phyloP scores from a whole-genome alignment of 2,329 filamentous ascomycete genomes.

The Tolypocladium ovalisporum region DNA sequence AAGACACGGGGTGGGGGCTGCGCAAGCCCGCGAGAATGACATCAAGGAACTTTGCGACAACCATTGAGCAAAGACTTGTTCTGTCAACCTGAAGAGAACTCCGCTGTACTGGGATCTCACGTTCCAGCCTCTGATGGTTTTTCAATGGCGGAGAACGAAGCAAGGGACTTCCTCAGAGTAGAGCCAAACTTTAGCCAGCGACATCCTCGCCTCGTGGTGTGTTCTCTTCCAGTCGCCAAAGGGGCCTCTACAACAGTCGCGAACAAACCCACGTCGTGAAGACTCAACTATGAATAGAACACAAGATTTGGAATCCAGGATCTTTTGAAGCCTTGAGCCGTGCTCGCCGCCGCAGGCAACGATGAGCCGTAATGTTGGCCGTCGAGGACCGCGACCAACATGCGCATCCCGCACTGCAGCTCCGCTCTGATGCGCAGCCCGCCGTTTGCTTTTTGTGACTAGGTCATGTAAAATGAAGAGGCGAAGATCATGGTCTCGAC shows the following conservation, averaged over 20 bases:
- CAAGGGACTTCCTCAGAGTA: too few relatives aligned
- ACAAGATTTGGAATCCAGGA: not conserved
- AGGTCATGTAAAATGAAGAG: not conserved
- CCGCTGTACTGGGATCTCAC: not conserved
- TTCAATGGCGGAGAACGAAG: too few relatives aligned
- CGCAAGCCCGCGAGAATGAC: not conserved
- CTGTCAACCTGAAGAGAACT: not conserved
- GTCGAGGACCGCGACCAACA: not conserved
- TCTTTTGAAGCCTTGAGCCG: too few relatives aligned
- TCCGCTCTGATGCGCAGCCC: not conserved
- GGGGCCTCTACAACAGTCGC: not conserved
- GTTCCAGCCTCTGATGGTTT: not conserved
- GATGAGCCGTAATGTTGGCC: too few relatives aligned
- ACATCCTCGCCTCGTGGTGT: not conserved
- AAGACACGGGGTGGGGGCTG: not conserved
- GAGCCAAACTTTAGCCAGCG: too few relatives aligned
- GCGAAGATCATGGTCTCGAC: not conserved
- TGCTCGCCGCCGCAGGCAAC: too few relatives aligned
- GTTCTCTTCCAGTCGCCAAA: not conserved
- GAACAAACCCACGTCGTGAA: not conserved
- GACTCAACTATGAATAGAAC: not conserved
- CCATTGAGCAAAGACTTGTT: not conserved
- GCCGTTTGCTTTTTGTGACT: conserved; percentile 1
- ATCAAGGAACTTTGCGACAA: not conserved
- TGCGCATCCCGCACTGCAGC: not conserved